Conservation (phyloP, 2,329 filamentous ascomycete genomes). For the Chaetomiaceae sp. region DNA sequence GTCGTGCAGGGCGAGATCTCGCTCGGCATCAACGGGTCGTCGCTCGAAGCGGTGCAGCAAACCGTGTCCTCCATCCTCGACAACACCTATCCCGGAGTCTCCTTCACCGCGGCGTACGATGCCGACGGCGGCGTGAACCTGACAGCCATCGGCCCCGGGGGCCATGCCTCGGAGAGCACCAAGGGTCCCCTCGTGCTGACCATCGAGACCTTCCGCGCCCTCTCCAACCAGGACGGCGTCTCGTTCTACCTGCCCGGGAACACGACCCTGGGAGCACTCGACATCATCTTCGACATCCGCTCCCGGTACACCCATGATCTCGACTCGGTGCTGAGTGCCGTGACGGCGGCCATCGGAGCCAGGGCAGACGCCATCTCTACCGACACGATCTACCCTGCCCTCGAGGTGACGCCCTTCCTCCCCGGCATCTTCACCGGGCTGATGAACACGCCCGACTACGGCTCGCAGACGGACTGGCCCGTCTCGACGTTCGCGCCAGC, state of each 20-base stretch:
- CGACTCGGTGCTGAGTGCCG: background rate
- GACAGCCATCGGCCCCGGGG: slow-evolving; percentile 2
- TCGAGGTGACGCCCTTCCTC: slow-evolving; percentile 2
- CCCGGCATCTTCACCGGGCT: background rate
- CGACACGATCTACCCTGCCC: slow-evolving; percentile 3
- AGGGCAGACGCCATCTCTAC: background rate
- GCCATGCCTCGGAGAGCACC: slow-evolving; percentile 6
- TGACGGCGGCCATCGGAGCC: background rate
- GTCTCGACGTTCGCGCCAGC: background rate
- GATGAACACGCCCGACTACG: background rate
- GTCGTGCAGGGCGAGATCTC: background rate
- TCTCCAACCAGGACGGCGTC: background rate
- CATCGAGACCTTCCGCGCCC: background rate
- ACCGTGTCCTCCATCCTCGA: background rate
- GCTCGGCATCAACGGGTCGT: background rate
- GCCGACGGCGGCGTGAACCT: slow-evolving; percentile 1
- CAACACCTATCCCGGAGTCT: background rate
- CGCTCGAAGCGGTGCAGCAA: background rate
- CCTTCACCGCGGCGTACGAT: background rate
- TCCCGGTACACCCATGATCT: slow-evolving; percentile 3
- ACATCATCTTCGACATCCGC: background rate
- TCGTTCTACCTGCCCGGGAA: slow-evolving; percentile 2
- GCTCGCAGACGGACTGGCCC: background rate
- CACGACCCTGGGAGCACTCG: background rate
- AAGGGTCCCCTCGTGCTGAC: slow-evolving; percentile 1